Conservation (phyloP, 2,329 filamentous ascomycete species). For the Talaromyces sp. region DNA sequence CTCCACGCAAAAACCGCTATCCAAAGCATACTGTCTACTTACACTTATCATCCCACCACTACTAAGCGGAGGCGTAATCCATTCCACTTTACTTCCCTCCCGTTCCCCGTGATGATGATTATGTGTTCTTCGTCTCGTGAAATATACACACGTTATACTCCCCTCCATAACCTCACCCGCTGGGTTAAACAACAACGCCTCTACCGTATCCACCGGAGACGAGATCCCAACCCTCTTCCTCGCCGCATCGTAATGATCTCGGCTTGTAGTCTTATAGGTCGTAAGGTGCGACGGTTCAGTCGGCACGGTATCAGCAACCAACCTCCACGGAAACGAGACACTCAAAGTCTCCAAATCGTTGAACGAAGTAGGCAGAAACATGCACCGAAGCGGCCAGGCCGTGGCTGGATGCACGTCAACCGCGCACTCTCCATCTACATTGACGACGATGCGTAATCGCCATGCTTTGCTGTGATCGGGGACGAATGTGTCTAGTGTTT, state of each 20-base stretch:
- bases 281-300: conserved; percentile 65
- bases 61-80: conserved; percentile 77
- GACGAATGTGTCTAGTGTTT: conserved; percentile 33
- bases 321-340: conserved; percentile 41
- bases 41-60: conserved; percentile 82
- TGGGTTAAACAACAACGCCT: conserved; percentile 73
- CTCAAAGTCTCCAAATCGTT: conserved; percentile 9
- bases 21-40: conserved; percentile 78
- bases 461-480: conserved; percentile 36
- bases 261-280: conserved; percentile 81
- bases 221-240: conserved; percentile 60
- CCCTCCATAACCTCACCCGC: conserved; percentile 77
- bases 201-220: conserved; percentile 49
- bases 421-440: conserved; percentile 30
- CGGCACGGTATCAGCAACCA: conserved; percentile 53
- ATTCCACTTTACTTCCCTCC: conserved; percentile 41
- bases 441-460: conserved; percentile 39
- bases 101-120: background rate
- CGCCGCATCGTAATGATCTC: conserved; percentile 70
- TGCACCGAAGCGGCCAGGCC: conserved; percentile 27
- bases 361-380: conserved; percentile 29
- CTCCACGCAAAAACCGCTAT: conserved; percentile 66
- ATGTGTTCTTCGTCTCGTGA: conserved; percentile 50
- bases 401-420: conserved; percentile 35
- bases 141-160: conserved; percentile 77